phyloP scores from a whole-genome alignment of 1,284 basidiomycete genomes.

The Leccinum fallax region DNA sequence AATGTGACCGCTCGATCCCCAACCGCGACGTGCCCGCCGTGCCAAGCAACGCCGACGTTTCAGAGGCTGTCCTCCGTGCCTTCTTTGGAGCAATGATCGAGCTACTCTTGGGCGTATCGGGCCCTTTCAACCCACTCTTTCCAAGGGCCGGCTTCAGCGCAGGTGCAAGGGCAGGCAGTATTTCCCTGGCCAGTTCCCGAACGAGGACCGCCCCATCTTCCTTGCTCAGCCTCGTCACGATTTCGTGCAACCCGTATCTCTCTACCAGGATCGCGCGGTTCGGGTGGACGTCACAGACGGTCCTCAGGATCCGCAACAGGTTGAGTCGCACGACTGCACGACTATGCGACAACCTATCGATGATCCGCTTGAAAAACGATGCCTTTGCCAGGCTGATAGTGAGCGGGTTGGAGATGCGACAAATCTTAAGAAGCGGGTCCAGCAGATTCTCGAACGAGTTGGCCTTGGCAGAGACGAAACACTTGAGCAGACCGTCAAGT shows the following conservation, averaged over 20 bases:
- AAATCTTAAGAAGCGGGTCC: constrained; percentile 90
- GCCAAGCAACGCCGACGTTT: constrained; percentile 48
- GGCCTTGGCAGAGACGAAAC: constrained; percentile 87
- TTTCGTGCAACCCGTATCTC: constrained; percentile 74
- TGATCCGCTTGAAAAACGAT: constrained; percentile 84
- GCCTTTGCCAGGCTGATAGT: constrained; percentile 80
- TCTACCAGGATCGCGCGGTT: constrained; percentile 82
- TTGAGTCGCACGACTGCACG: constrained; percentile 91
- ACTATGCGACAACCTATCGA: constrained; percentile 80
- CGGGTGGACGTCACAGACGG: constrained; percentile 87
- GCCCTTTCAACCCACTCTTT: constrained; percentile 38
- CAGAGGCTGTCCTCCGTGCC: constrained; percentile 68
- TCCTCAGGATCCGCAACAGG: constrained; percentile 82
- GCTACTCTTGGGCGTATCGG: constrained; percentile 43
- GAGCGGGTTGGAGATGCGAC: constrained; percentile 76
- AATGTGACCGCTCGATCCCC: constrained; percentile 31
- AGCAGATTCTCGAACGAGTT: constrained; percentile 95
- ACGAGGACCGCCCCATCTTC: constrained; percentile 89
- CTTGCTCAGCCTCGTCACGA: constrained; percentile 77
- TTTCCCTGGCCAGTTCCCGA: constrained; percentile 84
- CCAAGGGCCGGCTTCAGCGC: constrained; percentile 55
- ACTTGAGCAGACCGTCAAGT: constrained; percentile 74
- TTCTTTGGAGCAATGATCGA: constrained; percentile 64
- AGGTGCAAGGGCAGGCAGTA: constrained; percentile 72
- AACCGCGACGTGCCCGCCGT: constrained; percentile 26